Evolutionary conservation across 305 asterid species (phyloP).

Genomic region (Solanum hybrid): DNA sequence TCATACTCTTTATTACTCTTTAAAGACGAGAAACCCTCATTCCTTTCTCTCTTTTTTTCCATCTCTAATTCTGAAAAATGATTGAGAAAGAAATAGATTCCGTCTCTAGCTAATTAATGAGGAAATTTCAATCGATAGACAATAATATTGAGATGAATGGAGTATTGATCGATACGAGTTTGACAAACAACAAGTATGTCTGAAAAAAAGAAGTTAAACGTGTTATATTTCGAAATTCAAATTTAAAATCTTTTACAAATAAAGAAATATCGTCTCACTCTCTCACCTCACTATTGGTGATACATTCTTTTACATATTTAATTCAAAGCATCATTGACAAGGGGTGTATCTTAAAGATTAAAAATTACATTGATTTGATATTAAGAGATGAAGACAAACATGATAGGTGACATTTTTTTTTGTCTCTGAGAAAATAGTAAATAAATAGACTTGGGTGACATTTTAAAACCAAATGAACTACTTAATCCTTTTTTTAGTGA

Average conservation of each 20-base stretch:
- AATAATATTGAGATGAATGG: background rate
- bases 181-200: background rate
- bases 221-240: background rate
- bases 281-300: background rate
- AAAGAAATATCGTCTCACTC: background rate
- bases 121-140: background rate
- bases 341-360: background rate
- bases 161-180: background rate
- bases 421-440: background rate
- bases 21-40: background rate
- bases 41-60: background rate
- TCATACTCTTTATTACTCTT: background rate
- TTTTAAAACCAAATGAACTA: background rate
- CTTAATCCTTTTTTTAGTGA: background rate
- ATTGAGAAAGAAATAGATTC: background rate
- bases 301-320: background rate
- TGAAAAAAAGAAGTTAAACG: background rate
- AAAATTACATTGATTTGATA: background rate
- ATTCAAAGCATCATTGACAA: background rate
- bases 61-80: background rate
- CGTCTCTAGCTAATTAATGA: background rate
- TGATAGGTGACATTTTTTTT: background rate
- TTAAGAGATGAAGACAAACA: slow-evolving; percentile 10
- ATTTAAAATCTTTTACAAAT: background rate
- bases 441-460: background rate